Evolutionary conservation across 768 basidiomycete species (phyloP).

Genomic region (Kondoa subrosea): DNA sequence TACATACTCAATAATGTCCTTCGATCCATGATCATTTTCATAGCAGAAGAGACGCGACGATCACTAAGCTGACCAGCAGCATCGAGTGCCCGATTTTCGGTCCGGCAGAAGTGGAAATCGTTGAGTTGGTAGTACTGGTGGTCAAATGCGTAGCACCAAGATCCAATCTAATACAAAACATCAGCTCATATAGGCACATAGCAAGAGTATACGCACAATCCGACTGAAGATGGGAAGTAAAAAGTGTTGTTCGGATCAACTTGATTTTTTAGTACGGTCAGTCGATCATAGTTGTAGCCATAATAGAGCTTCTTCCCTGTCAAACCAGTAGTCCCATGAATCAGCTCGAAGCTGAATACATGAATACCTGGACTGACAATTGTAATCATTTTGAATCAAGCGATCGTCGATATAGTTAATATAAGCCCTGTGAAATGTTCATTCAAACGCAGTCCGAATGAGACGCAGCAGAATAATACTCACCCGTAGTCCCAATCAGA

Average conservation of each 20-base stretch:
- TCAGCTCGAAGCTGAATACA: neutral
- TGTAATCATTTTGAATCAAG: neutral
- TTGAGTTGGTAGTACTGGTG: neutral
- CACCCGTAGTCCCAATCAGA: neutral
- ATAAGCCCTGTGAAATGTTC: neutral
- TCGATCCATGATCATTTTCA: too few species aligned
- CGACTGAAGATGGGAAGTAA: constrained; percentile 19
- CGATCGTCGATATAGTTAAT: neutral
- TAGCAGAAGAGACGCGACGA: too few species aligned
- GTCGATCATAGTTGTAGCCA: constrained; percentile 13
- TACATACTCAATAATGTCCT: too few species aligned
- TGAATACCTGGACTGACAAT: too few species aligned
- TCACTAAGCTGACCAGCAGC: neutral
- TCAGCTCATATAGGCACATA: neutral
- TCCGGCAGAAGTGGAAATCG: neutral
- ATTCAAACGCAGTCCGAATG: neutral
- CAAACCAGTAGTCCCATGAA: neutral
- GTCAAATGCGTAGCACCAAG: neutral
- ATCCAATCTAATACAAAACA: neutral
- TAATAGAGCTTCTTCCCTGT: neutral
- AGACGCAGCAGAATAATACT: neutral
- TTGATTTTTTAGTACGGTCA: constrained; percentile 12
- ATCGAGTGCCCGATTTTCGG: too few species aligned
- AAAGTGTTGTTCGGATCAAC: constrained; percentile 19
- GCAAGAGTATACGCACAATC: neutral